Conservation (phyloP, 139 green algal genomes). For the Chlamydomonas eustigma region DNA sequence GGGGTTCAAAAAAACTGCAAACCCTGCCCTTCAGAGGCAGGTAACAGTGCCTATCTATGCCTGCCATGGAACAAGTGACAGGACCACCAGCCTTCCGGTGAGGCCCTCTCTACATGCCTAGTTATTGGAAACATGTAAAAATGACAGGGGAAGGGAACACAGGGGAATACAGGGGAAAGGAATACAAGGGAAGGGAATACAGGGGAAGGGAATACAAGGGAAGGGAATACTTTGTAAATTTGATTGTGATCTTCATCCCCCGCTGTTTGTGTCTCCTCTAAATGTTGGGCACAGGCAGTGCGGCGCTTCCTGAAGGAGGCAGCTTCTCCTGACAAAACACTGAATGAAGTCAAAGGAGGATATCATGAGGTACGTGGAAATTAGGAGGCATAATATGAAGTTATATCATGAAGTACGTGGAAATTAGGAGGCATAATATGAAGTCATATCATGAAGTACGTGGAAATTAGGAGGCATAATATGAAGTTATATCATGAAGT, state of each 20-base stretch:
- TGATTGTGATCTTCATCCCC: not conserved
- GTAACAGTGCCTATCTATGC: not conserved
- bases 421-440: not conserved
- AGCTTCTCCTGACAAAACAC: not conserved
- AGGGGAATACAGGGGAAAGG: too few species aligned
- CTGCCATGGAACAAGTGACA: not conserved
- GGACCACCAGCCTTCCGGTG: not conserved
- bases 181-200: too few species aligned
- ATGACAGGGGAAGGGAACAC: too few species aligned
- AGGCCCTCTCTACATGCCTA: not conserved
- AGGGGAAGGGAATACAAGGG: not conserved
- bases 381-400: not conserved
- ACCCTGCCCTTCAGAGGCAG: not conserved
- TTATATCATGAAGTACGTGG: not conserved
- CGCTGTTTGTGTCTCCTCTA: not conserved
- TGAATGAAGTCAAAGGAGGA: not conserved
- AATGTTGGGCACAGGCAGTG: not conserved
- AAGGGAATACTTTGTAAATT: not conserved
- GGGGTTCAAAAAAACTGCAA: not conserved
- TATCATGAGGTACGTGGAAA: not conserved
- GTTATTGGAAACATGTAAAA: not conserved
- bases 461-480: not conserved
- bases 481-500: not conserved
- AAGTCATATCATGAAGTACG: not conserved
- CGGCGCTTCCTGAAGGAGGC: not conserved